Percentiles rank a stretch among this genome's conserved stretches.
These are phyloP conservation scores for Neopestalotiopsis sp. DNA, from an alignment of 2,329 filamentous ascomycete genomes.

Conservation along the genomic window DNA sequence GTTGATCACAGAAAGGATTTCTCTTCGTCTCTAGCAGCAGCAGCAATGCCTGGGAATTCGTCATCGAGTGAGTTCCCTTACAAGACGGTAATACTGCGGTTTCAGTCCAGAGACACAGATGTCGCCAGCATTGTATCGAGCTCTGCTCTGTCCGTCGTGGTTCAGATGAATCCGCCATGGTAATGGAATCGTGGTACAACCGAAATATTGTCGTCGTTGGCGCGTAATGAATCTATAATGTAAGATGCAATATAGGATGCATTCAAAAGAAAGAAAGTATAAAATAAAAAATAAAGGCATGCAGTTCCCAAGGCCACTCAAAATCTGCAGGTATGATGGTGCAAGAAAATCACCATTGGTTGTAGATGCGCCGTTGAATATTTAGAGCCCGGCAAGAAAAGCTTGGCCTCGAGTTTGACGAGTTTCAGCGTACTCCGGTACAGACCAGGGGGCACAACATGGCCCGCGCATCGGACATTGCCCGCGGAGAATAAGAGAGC, in stretches of 20 bases:
- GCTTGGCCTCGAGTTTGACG: neutral
- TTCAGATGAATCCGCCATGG: neutral
- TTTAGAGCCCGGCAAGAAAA: neutral
- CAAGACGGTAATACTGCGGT: neutral
- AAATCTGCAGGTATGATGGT: no score
- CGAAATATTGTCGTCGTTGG: neutral
- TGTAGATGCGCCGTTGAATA: neutral
- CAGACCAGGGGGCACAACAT: no score
- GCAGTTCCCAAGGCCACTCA: neutral
- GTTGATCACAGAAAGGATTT: neutral
- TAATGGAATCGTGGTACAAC: neutral
- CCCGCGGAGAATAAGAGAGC: no score
- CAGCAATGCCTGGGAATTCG: neutral
- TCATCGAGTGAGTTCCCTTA: neutral
- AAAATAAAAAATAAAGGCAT: neutral
- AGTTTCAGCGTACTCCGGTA: neutral
- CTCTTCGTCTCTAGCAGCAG: neutral
- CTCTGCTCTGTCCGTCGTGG: neutral
- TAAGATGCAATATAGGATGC: neutral
- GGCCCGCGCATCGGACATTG: no score
- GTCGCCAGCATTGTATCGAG: neutral
- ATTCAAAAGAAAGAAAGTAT: neutral
- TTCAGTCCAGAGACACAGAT: neutral
- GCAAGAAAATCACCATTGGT: neutral
- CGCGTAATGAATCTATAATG: neutral